Percentiles rank a stretch among this genome's conserved stretches.
These are phyloP conservation scores for Pisolithus tinctorius DNA, from an alignment of 768 basidiomycete species.

Conservation along the genomic window DNA sequence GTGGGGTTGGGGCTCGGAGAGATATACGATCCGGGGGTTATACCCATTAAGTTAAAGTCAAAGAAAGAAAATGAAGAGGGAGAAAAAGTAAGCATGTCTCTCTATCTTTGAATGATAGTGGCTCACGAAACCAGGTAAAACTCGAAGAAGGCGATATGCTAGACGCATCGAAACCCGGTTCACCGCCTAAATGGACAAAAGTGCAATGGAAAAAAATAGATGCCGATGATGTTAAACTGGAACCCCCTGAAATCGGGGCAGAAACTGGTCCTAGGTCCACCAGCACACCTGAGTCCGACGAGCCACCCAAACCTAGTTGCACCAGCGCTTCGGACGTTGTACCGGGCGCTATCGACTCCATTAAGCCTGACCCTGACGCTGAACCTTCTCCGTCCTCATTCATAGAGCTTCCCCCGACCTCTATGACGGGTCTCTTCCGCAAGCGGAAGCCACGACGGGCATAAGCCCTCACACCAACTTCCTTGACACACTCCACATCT, in stretches of 20 bases:
- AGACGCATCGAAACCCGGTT: slow-evolving; percentile 4
- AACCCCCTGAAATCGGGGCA: neutral
- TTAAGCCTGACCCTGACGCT: slow-evolving; percentile 5
- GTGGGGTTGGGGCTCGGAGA: slow-evolving; percentile 59
- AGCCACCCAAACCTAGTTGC: neutral
- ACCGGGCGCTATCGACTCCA: neutral
- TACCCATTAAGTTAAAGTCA: slow-evolving; percentile 55
- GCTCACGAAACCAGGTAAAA: slow-evolving; percentile 2
- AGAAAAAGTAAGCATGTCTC: neutral
- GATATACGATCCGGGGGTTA: slow-evolving; percentile 73
- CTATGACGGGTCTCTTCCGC: slow-evolving; percentile 19
- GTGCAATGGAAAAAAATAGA: slow-evolving; percentile 29
- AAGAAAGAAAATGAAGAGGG: slow-evolving; percentile 39
- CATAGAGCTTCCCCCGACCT: neutral
- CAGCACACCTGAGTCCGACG: neutral
- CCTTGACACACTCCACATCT: too few species aligned
- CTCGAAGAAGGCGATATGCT: slow-evolving; percentile 1
- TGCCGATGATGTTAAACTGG: neutral
- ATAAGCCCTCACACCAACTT: too few species aligned
- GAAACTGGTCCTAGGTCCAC: slow-evolving; percentile 3
- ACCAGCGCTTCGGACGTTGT: too few species aligned
- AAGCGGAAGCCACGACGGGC: slow-evolving; percentile 21
- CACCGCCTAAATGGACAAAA: slow-evolving; percentile 30
- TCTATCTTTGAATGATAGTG: neutral
- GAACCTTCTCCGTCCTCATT: neutral